Percentiles rank a stretch among this genome's conserved stretches.
These are phyloP conservation scores for Coemansia sp. DNA, from an alignment of 192 early-diverging fungal species.

Conservation along the genomic window DNA sequence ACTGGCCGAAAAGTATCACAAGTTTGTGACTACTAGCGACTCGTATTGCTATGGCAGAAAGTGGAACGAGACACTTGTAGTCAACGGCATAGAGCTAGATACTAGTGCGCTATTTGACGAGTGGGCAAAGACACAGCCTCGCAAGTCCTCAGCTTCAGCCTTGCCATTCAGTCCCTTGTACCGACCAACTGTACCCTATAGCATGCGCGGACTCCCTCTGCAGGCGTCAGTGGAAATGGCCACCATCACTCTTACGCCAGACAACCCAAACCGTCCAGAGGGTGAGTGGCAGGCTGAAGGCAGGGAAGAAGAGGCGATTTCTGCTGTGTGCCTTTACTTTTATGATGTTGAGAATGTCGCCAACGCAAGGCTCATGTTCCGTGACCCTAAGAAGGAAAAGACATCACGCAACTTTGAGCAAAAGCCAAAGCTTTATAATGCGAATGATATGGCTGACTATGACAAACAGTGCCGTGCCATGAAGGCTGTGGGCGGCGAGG, in stretches of 20 bases:
- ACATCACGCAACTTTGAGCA: not conserved
- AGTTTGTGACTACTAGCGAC: not conserved
- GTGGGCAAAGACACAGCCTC: conserved; percentile 9
- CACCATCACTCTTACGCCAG: conserved; percentile 65
- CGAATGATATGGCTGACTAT: not conserved
- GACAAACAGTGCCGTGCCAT: not conserved
- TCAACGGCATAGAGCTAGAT: not conserved
- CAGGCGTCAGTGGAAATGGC: conserved; percentile 74
- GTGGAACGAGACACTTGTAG: not conserved
- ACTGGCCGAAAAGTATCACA: not conserved
- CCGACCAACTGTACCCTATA: conserved; percentile 21
- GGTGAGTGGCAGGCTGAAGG: conserved; percentile 72
- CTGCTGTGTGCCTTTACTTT: conserved; percentile 73
- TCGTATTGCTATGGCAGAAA: not conserved
- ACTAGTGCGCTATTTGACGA: not conserved
- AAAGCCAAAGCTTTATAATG: not conserved
- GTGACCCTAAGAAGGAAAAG: not conserved
- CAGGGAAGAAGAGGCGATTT: conserved; percentile 66
- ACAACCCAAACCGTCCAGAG: conserved; percentile 59
- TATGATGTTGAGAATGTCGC: conserved; percentile 70
- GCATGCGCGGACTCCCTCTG: conserved; percentile 37
- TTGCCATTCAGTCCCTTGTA: conserved; percentile 22
- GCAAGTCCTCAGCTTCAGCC: conserved; percentile 18
- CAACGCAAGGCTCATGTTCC: not conserved
- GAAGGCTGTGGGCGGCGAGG: not conserved